Evolutionary conservation across 2,329 filamentous ascomycete species (phyloP), one percentile per base, ranked within the genome.

Genomic region (Elsinoe arachidis): DNA sequence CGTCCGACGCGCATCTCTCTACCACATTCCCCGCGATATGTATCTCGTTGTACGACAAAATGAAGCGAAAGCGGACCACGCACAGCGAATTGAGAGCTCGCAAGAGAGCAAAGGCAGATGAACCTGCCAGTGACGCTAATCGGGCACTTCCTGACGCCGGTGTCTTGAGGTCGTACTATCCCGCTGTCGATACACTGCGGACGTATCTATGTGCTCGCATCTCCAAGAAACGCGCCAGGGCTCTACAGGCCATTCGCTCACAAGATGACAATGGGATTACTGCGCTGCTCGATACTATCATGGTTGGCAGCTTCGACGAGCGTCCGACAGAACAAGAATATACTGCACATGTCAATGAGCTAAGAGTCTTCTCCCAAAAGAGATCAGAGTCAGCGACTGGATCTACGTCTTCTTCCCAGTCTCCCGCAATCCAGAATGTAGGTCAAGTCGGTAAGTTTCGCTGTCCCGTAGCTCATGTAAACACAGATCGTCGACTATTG

Each of bases 151-250:
- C 47, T n/a, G 47, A 53, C 26, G 23, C 37, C 6, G 38, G 51
- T 33, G 78, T 93, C 34, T 76, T 95, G 58, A 77, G 77, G 46
- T 79, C 80, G 60, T 87, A 85, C 72, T 95, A 90, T 71, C 72
- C 78, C 6, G 72, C 78, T 47, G 79, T 90, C 11, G 70, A 82
- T 57, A 84, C 84, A 0, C 74, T 96, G 58, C 83, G 89, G 64
- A 77, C 86, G 58, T 88, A 89, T 72, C 74, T 91, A 61, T 74
- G 91, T 49, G 74, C 75, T 17, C 80, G 77, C 59, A 78, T 95
- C 10, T 86, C 88, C 0, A 63, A 70, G n/a, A 74, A 73, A 41
- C 74, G 77, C 37, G 74, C 70, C 59, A 72, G 80, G 57, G 67
- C 52, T 21, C 78, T 56, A 68, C 84, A 56, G 74, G 83, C 46